A percentile compares a stretch with the other conserved stretches of the same genome.
Conservation (phyloP, 2,329 filamentous ascomycete genomes). For the Elsinoe batatas region DNA sequence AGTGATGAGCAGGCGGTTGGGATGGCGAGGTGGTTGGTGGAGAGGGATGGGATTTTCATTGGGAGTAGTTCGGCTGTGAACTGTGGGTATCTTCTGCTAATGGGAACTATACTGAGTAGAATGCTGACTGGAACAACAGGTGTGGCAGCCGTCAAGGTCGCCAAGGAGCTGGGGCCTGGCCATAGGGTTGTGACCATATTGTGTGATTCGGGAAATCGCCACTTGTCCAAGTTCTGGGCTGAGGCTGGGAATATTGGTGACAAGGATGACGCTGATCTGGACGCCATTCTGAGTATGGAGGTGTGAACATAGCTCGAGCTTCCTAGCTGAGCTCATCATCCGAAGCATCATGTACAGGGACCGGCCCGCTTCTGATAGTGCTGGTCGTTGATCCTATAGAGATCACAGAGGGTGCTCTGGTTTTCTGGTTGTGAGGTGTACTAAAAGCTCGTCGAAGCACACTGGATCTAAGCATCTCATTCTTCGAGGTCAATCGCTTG, state of each 20-base stretch:
- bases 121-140: conserved; percentile 21
- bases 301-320: not conserved
- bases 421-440: not conserved
- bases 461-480: conserved; percentile 6
- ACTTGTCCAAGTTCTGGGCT: conserved; percentile 80
- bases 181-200: conserved; percentile 68
- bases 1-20: conserved; percentile 77
- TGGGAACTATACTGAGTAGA: not conserved
- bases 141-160: conserved; percentile 62
- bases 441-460: not conserved
- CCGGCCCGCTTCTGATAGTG: not conserved
- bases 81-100: conserved; percentile 42
- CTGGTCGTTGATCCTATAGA: not conserved
- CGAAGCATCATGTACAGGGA: not conserved
- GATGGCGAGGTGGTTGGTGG: conserved; percentile 95
- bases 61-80: conserved; percentile 97
- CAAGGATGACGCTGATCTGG: conserved; percentile 39
- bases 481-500: not conserved
- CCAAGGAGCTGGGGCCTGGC: conserved; percentile 50
- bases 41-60: conserved; percentile 88
- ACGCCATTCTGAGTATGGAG: conserved; percentile 42
- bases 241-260: conserved; percentile 56
- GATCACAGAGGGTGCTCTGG: not conserved
- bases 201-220: conserved; percentile 65
- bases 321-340: conserved; percentile 7